These are phyloP conservation scores for Ceratopteris richardii DNA, from an alignment of 75 land plant species.

Conservation along the genomic window DNA sequence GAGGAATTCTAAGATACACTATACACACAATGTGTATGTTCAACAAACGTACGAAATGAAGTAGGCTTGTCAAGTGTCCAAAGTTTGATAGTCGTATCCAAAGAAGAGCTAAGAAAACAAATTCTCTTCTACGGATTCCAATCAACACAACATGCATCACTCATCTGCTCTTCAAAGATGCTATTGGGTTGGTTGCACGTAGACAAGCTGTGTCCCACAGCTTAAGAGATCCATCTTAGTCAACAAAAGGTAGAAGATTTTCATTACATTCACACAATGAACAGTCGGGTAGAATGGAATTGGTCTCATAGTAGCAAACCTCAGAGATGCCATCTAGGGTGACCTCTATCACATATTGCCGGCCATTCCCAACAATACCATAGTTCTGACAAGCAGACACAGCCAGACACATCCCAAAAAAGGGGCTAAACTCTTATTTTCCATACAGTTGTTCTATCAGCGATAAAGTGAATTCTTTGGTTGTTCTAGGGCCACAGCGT, in stretches of 20 bases:
- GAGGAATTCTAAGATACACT: slow-evolving; percentile 73
- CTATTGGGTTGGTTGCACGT: slow-evolving; percentile 81
- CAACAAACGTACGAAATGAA: slow-evolving; percentile 60
- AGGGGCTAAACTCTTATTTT: too few species aligned
- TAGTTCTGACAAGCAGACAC: slow-evolving; percentile 92
- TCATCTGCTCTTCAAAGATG: slow-evolving; percentile 74
- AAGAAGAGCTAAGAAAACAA: slow-evolving; percentile 72
- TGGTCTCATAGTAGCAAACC: slow-evolving; percentile 70
- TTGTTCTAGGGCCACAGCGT: too few species aligned
- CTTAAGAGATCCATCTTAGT: slow-evolving; percentile 87
- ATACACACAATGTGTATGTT: slow-evolving; percentile 92
- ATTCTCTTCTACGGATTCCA: too few species aligned
- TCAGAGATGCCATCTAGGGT: slow-evolving; percentile 35
- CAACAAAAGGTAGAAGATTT: slow-evolving; percentile 66
- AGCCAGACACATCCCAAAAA: slow-evolving; percentile 71
- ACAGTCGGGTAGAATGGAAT: too few species aligned
- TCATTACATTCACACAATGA: slow-evolving; percentile 91
- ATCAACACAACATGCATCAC: too few species aligned
- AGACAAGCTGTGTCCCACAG: too few species aligned
- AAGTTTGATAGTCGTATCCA: too few species aligned
- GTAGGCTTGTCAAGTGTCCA: slow-evolving; percentile 74
- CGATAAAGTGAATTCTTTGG: too few species aligned
- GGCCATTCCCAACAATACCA: slow-evolving; percentile 95
- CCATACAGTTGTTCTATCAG: too few species aligned
- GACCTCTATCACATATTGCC: slow-evolving; percentile 77